phyloP scores from a whole-genome alignment of 768 basidiomycete genomes.

The Galerina sulciceps region DNA sequence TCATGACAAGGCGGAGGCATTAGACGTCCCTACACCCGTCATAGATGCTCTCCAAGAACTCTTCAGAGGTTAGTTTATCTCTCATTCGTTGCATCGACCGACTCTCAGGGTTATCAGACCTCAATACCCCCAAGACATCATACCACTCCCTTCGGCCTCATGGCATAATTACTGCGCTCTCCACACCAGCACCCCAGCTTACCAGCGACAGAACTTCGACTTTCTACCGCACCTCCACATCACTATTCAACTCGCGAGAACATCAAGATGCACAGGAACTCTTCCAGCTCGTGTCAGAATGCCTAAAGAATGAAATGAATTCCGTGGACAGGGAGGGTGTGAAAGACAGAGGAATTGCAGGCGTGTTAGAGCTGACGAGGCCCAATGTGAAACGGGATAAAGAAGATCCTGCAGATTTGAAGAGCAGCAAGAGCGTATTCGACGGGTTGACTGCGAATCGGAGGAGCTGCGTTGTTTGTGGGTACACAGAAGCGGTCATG shows the following conservation, averaged over 20 bases:
- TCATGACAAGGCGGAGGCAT: slow-evolving; percentile 73
- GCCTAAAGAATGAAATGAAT: slow-evolving; percentile 81
- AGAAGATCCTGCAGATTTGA: slow-evolving; percentile 35
- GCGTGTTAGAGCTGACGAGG: slow-evolving; percentile 37
- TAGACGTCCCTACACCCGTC: slow-evolving; percentile 86
- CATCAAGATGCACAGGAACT: slow-evolving; percentile 99
- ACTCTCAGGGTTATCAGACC: slow-evolving; percentile 40
- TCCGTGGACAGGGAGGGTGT: slow-evolving; percentile 74
- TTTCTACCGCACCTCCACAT: slow-evolving; percentile 16
- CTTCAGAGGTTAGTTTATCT: slow-evolving; percentile 57
- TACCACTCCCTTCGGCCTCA: slow-evolving; percentile 72
- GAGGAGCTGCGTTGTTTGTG: slow-evolving; percentile 85
- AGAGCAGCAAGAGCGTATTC: slow-evolving; percentile 67
- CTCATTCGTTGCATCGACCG: slow-evolving; percentile 2
- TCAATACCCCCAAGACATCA: slow-evolving; percentile 64
- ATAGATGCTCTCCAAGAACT: slow-evolving; percentile 80
- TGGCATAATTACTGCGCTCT: slow-evolving; percentile 72
- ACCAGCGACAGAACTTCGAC: slow-evolving; percentile 41
- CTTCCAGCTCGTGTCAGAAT: slow-evolving; percentile 93
- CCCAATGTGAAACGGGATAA: slow-evolving; percentile 1
- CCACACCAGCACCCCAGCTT: slow-evolving; percentile 42
- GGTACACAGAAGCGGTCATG: slow-evolving; percentile 94
- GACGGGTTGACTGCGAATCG: slow-evolving; percentile 92
- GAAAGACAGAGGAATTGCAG: slow-evolving; percentile 75
- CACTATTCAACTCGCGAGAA: slow-evolving; percentile 85